Evolutionary conservation across 345 rosid species (phyloP), one percentile per base, ranked within the genome.

Genomic region (Populus ilicifolia): DNA sequence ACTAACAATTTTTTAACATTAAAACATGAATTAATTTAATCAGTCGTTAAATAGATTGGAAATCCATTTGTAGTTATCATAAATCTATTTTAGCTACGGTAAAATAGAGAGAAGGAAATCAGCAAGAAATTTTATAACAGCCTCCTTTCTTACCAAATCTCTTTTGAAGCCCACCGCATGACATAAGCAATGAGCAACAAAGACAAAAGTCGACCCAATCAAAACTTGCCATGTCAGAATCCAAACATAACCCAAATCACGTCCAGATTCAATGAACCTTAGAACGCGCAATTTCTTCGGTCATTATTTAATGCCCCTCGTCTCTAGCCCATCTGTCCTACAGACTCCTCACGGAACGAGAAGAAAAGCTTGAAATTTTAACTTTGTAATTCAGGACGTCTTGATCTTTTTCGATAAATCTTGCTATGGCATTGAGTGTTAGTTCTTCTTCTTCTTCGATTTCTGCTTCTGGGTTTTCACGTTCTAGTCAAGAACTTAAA

Each of bases 221-320:
- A 77, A 0, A 71, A 3, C 4, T 3, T 0, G 64, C 82, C 94
- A 90, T 86, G 85, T 84, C 64, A 84, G 59, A 73, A 70, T 10
- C 39, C 0, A 12, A 10, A n/a, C 5, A 44, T 20, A 48, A n/a
- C 43, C 65, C 29, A 13, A 83, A 74, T 66, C 10, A 35, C 84
- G 88, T 89, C 92, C 67, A 88, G 92, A 84, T 92, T 83, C 96
- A 85, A 82, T 71, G 80, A 83, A 85, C 79, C 86, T 75, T 9
- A 5, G 17, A 16, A 3, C 30, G 18, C 79, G 65, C 75, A 59
- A 6, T 33, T 73, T 78, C 4, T 27, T 25, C 7, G 41, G 79
- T 66, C 21, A 16, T 81, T 89, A 90, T 88, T 92, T 88, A 90
- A 84, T 48, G 39, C 56, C 12, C 43, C 38, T 35, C 54, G 36